Percentiles rank a stretch among this genome's conserved stretches.
These are phyloP conservation scores for Syzygium malaccense DNA, from an alignment of 441 rosid genomes.

Conservation along the genomic window DNA sequence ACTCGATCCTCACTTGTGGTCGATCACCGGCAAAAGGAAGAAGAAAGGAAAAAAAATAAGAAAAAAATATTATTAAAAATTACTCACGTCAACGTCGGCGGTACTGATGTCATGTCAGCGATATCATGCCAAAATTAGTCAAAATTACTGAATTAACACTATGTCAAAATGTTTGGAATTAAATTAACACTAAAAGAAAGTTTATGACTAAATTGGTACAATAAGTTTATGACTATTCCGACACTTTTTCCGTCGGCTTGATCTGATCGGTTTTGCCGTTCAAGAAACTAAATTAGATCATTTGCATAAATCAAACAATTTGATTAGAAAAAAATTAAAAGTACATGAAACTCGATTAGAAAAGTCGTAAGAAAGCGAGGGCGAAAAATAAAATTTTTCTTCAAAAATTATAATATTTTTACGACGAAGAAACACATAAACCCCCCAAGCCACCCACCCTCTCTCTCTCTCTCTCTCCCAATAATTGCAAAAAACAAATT, in stretches of 20 bases:
- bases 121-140: too few relatives aligned
- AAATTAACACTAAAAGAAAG: too few relatives aligned
- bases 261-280: accelerated
- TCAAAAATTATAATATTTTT: neutral
- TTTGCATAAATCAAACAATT: neutral
- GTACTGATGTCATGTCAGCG: too few relatives aligned
- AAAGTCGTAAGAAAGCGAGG: neutral
- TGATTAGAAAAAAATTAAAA: neutral
- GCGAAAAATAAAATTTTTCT: neutral
- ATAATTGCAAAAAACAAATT: neutral
- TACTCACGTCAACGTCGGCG: accelerated
- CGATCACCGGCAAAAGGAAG: too few relatives aligned
- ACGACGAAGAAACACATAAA: too few relatives aligned
- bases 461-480: neutral
- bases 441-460: neutral
- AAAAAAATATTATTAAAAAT: too few relatives aligned
- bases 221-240: too few relatives aligned
- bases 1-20: too few relatives aligned
- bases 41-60: too few relatives aligned
- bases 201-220: too few relatives aligned
- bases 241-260: neutral
- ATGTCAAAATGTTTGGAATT: too few relatives aligned
- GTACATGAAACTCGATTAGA: accelerated
- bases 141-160: too few relatives aligned
- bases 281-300: neutral